Evolutionary conservation across 2,329 filamentous ascomycete species (phyloP).

Genomic region (Pseudogymnoascus sp.): DNA sequence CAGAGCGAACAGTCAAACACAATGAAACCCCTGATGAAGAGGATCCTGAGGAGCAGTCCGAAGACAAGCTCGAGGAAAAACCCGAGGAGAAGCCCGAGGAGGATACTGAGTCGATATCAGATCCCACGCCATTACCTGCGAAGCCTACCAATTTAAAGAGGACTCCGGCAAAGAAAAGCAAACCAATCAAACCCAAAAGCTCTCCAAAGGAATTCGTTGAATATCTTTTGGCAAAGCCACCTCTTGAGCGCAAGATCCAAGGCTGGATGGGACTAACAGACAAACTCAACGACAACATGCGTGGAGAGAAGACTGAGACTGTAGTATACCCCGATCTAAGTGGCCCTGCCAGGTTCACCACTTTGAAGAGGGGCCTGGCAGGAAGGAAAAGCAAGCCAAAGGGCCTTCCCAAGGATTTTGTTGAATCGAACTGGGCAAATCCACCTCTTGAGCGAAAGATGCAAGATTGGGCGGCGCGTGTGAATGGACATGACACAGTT

Average conservation of each 20-base stretch:
- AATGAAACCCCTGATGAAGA: neutral
- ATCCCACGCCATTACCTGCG: neutral
- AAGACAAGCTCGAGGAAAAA: neutral
- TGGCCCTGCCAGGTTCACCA: neutral
- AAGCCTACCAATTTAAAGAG: neutral
- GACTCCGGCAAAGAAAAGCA: neutral
- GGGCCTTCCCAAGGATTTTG: conserved; percentile 50
- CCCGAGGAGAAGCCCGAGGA: neutral
- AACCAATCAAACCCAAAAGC: conserved; percentile 39
- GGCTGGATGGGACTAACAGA: conserved; percentile 44
- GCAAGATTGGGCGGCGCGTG: conserved; percentile 47
- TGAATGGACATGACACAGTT: neutral
- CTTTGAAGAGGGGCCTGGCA: neutral
- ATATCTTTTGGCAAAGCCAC: conserved; percentile 38
- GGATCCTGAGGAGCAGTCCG: neutral
- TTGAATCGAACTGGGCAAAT: conserved; percentile 45
- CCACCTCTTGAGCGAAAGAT: conserved; percentile 52
- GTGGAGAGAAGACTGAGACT: neutral
- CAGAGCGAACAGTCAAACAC: conserved; percentile 24
- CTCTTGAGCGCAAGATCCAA: conserved; percentile 51
- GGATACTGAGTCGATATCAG: conserved; percentile 14
- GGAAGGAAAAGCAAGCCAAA: conserved; percentile 5
- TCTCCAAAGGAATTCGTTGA: conserved; percentile 44
- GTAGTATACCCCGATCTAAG: neutral
- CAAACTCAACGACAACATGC: conserved; percentile 1